These are phyloP conservation scores for Thielaviopsis ethacetica DNA, from an alignment of 2,329 filamentous ascomycete species.

Conservation along the genomic window DNA sequence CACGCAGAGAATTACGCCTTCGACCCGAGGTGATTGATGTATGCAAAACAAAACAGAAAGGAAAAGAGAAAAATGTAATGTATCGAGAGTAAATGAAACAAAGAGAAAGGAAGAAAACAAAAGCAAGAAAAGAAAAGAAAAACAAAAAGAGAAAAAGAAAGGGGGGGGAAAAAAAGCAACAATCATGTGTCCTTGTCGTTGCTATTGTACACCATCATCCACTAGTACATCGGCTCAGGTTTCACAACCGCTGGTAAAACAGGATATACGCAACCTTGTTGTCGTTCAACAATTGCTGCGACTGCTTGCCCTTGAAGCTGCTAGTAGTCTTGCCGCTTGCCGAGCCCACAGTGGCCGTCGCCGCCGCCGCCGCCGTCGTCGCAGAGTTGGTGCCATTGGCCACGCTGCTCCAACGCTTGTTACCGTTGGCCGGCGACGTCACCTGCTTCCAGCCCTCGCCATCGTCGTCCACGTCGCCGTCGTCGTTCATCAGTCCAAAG, in stretches of 20 bases:
- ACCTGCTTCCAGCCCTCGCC: conserved; percentile 77
- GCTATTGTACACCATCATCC: neutral
- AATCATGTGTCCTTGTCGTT: neutral
- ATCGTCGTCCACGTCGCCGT: conserved; percentile 52
- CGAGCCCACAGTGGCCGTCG: neutral
- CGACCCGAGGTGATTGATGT: no score
- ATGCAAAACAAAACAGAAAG: neutral
- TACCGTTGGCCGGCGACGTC: conserved; percentile 38
- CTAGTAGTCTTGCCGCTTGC: conserved; percentile 19
- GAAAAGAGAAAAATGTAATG: neutral
- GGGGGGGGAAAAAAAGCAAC: neutral
- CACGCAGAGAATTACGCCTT: neutral
- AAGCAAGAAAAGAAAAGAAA: neutral
- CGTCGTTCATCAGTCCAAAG: conserved; percentile 48
- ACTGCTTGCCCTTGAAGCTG: conserved; percentile 38
- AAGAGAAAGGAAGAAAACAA: neutral
- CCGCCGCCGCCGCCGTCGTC: neutral
- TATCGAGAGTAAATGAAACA: neutral
- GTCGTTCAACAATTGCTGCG: conserved; percentile 57
- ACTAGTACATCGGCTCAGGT: neutral
- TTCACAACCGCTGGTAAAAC: conserved; percentile 70
- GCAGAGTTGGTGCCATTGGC: conserved; percentile 17
- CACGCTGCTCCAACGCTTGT: conserved; percentile 53
- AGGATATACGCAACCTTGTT: conserved; percentile 95
- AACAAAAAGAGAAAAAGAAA: neutral